phyloP scores from a whole-genome alignment of 2,329 filamentous ascomycete genomes.

The Aureobasidium vineae region DNA sequence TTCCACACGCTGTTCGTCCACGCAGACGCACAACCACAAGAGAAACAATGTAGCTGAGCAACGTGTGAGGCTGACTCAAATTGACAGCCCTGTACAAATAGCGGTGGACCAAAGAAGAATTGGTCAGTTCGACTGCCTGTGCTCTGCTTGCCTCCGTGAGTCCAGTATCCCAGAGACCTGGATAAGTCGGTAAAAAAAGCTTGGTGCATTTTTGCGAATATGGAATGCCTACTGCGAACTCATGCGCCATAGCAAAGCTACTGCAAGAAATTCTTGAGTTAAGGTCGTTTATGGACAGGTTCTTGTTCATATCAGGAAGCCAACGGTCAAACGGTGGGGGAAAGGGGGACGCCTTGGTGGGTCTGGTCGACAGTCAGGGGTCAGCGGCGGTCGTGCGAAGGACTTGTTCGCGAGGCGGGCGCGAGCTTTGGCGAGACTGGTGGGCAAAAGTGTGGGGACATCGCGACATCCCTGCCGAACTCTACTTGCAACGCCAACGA shows the following conservation, averaged over 20 bases:
- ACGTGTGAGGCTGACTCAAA: constrained; percentile 18
- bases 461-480: constrained; percentile 21
- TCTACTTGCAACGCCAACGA: constrained; percentile 10
- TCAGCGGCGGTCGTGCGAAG: constrained; percentile 6
- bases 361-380: constrained; percentile 21
- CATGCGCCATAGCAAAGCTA: constrained; percentile 10
- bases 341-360: constrained; percentile 22
- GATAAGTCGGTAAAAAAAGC: constrained; percentile 12
- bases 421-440: constrained; percentile 18
- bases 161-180: constrained; percentile 16
- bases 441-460: constrained; percentile 12
- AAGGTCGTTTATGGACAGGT: constrained; percentile 16
- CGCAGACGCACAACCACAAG: constrained; percentile 15
- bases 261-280: constrained; percentile 12
- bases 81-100: constrained; percentile 9
- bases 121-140: constrained; percentile 9
- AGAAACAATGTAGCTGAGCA: neutral
- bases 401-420: constrained; percentile 20
- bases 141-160: neutral
- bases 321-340: constrained; percentile 16
- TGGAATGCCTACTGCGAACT: constrained; percentile 19
- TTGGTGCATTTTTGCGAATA: constrained; percentile 4
- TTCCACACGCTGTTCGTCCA: constrained; percentile 11
- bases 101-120: constrained; percentile 4
- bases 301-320: constrained; percentile 22